A percentile compares a stretch with the other conserved stretches of the same genome.
phyloP scores from a whole-genome alignment of 805 yeast genomes.

The Candida tallmaniae region DNA sequence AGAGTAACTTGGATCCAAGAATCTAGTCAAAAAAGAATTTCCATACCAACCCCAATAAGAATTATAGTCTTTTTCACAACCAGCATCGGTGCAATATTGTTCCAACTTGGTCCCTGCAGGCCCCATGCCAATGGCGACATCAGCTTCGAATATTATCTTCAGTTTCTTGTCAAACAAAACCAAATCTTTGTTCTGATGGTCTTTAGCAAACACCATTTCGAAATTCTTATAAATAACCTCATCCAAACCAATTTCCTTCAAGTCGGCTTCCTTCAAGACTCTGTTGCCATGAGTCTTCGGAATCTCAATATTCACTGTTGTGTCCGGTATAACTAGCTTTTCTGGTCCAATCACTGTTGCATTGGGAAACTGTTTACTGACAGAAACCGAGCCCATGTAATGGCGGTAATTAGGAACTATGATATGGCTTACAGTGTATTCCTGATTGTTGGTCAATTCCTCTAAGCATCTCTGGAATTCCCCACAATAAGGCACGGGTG shows the following conservation, averaged over 20 bases:
- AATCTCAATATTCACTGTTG: slow-evolving; percentile 38
- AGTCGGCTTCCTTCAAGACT: slow-evolving; percentile 3
- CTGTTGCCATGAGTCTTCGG: slow-evolving; percentile 29
- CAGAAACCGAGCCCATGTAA: slow-evolving; percentile 53
- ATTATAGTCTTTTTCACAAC: slow-evolving; percentile 36
- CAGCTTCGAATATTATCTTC: slow-evolving; percentile 56
- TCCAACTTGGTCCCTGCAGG: slow-evolving; percentile 30
- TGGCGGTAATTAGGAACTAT: slow-evolving; percentile 62
- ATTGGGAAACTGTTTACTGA: slow-evolving; percentile 46
- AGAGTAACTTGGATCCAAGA: slow-evolving; percentile 31
- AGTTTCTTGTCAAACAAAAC: slow-evolving; percentile 43
- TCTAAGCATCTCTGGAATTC: slow-evolving; percentile 37
- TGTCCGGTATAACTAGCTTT: slow-evolving; percentile 18
- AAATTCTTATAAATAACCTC: slow-evolving; percentile 36
- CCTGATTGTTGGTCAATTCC: slow-evolving; percentile 23
- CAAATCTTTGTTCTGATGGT: slow-evolving; percentile 54
- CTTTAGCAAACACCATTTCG: slow-evolving; percentile 51
- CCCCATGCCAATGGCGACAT: slow-evolving; percentile 55
- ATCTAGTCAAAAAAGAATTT: slow-evolving; percentile 30
- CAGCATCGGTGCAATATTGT: slow-evolving; percentile 40
- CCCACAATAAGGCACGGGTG: slow-evolving; percentile 50
- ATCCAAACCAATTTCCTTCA: slow-evolving; percentile 17
- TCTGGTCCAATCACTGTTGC: slow-evolving; percentile 48
- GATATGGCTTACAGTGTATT: slow-evolving; percentile 39
- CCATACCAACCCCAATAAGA: slow-evolving; percentile 46